Base-by-base conservation (phyloP, 2,329 filamentous ascomycete species). In the Penicillium digitatum region DNA sequence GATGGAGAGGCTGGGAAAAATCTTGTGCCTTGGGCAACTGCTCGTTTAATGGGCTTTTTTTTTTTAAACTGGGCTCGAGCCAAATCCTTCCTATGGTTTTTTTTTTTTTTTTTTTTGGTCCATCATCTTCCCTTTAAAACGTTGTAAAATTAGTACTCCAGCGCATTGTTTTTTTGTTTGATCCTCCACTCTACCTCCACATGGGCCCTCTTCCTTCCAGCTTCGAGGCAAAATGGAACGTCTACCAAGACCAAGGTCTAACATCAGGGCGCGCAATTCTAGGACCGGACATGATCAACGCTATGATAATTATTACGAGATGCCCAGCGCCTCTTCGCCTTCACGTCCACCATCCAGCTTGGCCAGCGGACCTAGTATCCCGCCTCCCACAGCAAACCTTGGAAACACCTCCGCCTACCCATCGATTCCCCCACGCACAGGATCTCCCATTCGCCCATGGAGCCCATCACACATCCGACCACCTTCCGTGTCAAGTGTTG, bases 401-500 rank as follows among this genome's bases (percentile, higher is more conserved):
- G 62, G 67, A 43, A 72, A 74, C 49, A 62, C 64, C 4, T 67
- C 70, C n/a, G 70, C 72, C 1, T 75, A 73, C 53, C 67, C 73
- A 14, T 70, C 71, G 29, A 65, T 65, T 48, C 63, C 63, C 5
- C 61, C 63, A 20, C 69, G 72, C 12, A 66, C 73, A 12, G 65
- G 62, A 3, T 79, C 78, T 16, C 77, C 76, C 2, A 70, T 71
- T 18, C 69, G 80, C 50, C 78, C 84, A 1, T 84, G 81, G 73
- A 81, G 63, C 18, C 70, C 82, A 90, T 88, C 73, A 73, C 81
- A 27, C 82, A 89, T 48, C 88, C 89, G 9, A 87, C 90, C 3
- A 87, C 83, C 89, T 1, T 74, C 73, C 0, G 68, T 72, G 1
- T 83, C 86, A 0, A 85, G 80, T 61, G 78, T 87, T 24, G 81